Evolutionary conservation across 345 rosid genomes (phyloP).

Genomic region (Populus euphratica): DNA sequence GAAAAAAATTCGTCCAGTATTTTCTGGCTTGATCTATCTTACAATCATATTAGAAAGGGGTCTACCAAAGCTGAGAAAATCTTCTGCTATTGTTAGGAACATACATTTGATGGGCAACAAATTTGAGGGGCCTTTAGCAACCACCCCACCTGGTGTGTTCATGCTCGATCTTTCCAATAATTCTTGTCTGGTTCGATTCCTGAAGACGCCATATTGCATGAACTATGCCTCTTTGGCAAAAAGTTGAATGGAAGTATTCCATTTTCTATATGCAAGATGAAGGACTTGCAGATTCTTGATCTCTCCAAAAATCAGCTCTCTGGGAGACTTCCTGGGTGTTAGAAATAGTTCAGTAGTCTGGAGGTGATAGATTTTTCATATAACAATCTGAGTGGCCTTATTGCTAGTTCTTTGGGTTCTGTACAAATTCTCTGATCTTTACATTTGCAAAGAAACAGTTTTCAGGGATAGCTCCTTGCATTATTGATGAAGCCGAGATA

Average conservation of each 20-base stretch:
- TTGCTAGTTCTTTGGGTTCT: background rate
- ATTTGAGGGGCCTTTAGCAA: background rate
- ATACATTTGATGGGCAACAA: background rate
- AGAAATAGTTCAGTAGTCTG: background rate
- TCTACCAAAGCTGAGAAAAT: too few species aligned
- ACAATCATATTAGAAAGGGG: too few species aligned
- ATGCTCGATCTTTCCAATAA: background rate
- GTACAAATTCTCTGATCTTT: background rate
- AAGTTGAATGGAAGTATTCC: background rate
- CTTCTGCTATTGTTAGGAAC: too few species aligned
- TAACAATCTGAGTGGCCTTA: background rate
- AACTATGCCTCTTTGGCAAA: background rate
- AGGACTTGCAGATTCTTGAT: background rate
- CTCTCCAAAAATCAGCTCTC: background rate
- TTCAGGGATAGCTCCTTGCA: background rate
- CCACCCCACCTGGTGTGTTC: background rate
- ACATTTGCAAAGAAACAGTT: background rate
- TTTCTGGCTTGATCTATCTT: too few species aligned
- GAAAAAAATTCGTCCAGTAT: too few species aligned
- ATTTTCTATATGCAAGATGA: slow-evolving; percentile 1
- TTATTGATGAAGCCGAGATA: background rate
- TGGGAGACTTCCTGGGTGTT: background rate
- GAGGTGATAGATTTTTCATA: background rate
- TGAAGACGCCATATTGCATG: background rate
- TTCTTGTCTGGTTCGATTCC: background rate